A percentile compares a stretch with the other conserved stretches of the same genome.
phyloP scores from a whole-genome alignment of 352 stramenopile genomes.

The Saprolegnia diclina region DNA sequence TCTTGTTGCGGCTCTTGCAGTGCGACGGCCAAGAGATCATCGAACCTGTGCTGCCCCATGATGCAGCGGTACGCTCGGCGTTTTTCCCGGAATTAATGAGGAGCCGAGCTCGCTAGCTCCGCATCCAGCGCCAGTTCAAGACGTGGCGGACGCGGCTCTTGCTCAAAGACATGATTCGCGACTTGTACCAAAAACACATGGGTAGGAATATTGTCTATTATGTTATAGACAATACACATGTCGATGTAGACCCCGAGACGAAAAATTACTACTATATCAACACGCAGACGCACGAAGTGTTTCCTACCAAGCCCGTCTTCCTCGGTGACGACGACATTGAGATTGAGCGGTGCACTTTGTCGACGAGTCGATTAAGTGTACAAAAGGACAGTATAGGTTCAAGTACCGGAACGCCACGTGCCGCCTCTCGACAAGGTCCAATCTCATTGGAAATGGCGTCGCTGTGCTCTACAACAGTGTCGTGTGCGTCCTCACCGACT shows the following conservation, averaged over 20 bases:
- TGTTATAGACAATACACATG: no score
- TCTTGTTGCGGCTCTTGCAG: conserved; percentile 9
- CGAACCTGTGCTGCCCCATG: conserved; percentile 7
- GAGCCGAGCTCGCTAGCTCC: not conserved
- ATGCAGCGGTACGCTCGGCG: conserved; percentile 8
- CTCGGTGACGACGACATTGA: conserved; percentile 12
- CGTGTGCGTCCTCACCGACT: conserved; percentile 7
- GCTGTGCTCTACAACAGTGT: conserved; percentile 2
- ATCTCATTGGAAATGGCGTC: conserved; percentile 15
- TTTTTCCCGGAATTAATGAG: not conserved
- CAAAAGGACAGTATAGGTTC: conserved; percentile 11
- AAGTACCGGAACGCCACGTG: conserved; percentile 13
- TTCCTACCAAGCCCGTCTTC: conserved; percentile 11
- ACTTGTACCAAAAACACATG: conserved; percentile 22
- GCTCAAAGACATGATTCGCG: conserved; percentile 16
- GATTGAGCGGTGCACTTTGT: not conserved
- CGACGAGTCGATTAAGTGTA: not conserved
- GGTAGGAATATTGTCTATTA: not conserved
- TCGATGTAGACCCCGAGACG: conserved; percentile 11
- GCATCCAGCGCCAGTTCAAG: conserved; percentile 7
- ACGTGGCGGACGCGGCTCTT: conserved; percentile 5
- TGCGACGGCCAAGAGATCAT: not conserved
- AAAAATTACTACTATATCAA: conserved; percentile 21
- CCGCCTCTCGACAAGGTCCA: conserved; percentile 10
- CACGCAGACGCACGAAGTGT: conserved; percentile 21